Conservation (phyloP, 495 filamentous ascomycete species). For the Penicillium ucsense region DNA sequence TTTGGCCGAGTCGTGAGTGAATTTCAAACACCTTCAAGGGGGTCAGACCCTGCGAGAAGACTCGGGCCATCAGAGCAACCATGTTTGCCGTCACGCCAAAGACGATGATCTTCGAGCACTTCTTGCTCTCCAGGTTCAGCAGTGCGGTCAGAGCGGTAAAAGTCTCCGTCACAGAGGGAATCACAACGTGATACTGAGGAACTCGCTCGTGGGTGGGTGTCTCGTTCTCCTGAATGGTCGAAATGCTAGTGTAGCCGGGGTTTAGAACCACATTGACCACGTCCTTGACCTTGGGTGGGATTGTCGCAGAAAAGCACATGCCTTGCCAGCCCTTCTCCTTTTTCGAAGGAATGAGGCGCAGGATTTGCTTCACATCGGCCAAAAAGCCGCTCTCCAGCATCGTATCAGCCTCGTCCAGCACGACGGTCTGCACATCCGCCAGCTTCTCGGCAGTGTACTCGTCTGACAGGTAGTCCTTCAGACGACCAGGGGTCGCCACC, state of each 20-base stretch:
- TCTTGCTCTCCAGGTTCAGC: slow-evolving; percentile 33
- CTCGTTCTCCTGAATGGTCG: slow-evolving; percentile 52
- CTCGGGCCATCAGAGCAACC: slow-evolving; percentile 43
- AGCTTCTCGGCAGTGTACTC: slow-evolving; percentile 31
- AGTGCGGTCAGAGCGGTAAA: slow-evolving; percentile 42
- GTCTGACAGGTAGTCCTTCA: slow-evolving; percentile 51
- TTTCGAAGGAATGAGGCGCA: slow-evolving; percentile 48
- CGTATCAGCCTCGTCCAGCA: slow-evolving; percentile 60
- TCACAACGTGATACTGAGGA: slow-evolving; percentile 48
- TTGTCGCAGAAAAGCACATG: slow-evolving; percentile 66
- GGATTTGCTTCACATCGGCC: slow-evolving; percentile 46
- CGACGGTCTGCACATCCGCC: slow-evolving; percentile 43
- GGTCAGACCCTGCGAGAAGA: slow-evolving; percentile 37
- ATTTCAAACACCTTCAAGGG: slow-evolving; percentile 44
- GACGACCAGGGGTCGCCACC: slow-evolving; percentile 54
- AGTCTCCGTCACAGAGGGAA: slow-evolving; percentile 43
- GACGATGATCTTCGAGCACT: slow-evolving; percentile 53
- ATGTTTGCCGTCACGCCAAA: slow-evolving; percentile 59
- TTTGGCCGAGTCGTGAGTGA: slow-evolving; percentile 52
- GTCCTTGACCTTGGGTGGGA: slow-evolving; percentile 52
- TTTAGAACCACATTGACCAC: slow-evolving; percentile 49
- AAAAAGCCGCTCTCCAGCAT: slow-evolving; percentile 57
- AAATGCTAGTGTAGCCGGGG: slow-evolving; percentile 47
- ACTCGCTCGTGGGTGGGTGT: slow-evolving; percentile 51
- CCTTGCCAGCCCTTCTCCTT: slow-evolving; percentile 52